Evolutionary conservation across 176 grass and related monocot species (phyloP).

Genomic region (Cenchrus fungigraminus): DNA sequence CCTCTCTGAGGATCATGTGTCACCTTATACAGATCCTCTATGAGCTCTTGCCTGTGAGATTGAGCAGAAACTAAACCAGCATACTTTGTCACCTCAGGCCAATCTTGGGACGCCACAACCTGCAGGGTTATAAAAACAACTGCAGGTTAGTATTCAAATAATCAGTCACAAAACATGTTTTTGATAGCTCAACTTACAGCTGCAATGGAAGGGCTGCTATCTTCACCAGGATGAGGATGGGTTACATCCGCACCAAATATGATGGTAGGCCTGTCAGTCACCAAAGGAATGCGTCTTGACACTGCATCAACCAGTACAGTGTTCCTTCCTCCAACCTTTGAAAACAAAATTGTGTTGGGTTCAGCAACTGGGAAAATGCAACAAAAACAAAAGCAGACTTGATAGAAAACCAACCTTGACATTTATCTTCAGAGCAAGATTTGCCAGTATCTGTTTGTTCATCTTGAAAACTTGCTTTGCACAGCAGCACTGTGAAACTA

Average conservation of each 20-base stretch:
- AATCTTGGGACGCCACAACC: slow-evolving; percentile 97
- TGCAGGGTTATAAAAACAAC: slow-evolving; percentile 34
- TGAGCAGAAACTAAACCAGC: slow-evolving; percentile 93
- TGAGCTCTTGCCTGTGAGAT: slow-evolving; percentile 79
- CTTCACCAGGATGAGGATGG: slow-evolving; percentile 95
- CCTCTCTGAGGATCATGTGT: slow-evolving; percentile 77
- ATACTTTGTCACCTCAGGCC: slow-evolving; percentile 97
- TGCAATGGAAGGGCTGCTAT: slow-evolving; percentile 92
- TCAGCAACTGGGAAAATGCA: background rate
- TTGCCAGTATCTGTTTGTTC: slow-evolving; percentile 84
- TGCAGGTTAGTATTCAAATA: background rate
- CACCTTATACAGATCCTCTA: slow-evolving; percentile 87
- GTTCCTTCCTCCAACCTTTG: slow-evolving; percentile 89
- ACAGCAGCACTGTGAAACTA: slow-evolving; percentile 80
- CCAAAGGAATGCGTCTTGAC: slow-evolving; percentile 72
- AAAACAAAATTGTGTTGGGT: slow-evolving; percentile 18
- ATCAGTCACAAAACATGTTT: slow-evolving; percentile 10
- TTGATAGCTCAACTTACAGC: slow-evolving; percentile 50
- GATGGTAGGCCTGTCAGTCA: slow-evolving; percentile 91
- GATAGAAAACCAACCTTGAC: slow-evolving; percentile 66
- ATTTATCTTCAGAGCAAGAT: slow-evolving; percentile 96
- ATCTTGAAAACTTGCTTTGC: slow-evolving; percentile 86
- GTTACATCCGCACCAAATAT: slow-evolving; percentile 97
- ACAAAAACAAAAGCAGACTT: background rate
- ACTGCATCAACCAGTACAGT: slow-evolving; percentile 88